phyloP scores from a whole-genome alignment of 495 filamentous ascomycete genomes.

The Peziza echinospora region DNA sequence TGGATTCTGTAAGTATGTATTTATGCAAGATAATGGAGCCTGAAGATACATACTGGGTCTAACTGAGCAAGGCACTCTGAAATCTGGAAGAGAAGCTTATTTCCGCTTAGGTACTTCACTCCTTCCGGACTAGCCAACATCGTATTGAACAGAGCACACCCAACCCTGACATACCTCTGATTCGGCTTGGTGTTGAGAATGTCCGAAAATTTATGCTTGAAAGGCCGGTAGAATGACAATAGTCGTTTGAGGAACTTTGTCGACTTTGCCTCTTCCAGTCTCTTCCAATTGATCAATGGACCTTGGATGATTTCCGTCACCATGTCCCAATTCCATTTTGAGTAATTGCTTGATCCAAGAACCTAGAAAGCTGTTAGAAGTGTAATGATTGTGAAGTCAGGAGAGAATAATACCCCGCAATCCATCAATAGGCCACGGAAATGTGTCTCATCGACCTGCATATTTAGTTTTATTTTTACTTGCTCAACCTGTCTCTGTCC shows the following conservation, averaged over 20 bases:
- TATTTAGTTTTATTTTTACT: conserved; percentile 46
- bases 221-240: conserved; percentile 83
- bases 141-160: conserved; percentile 67
- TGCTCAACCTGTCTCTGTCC: conserved; percentile 32
- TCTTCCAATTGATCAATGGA: conserved; percentile 72
- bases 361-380: conserved; percentile 29
- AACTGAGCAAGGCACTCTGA: conserved; percentile 89
- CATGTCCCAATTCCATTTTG: conserved; percentile 93
- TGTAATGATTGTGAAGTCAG: not conserved
- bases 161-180: conserved; percentile 79
- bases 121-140: conserved; percentile 70
- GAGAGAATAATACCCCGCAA: conserved; percentile 24
- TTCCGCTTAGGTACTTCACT: conserved; percentile 62
- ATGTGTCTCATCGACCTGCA: conserved; percentile 64
- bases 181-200: conserved; percentile 70
- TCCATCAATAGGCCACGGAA: conserved; percentile 76
- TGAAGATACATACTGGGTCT: conserved; percentile 34
- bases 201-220: conserved; percentile 86
- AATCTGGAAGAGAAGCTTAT: conserved; percentile 79
- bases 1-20: conserved; percentile 18
- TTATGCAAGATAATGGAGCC: not conserved
- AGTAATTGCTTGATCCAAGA: conserved; percentile 59
- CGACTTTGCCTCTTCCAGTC: conserved; percentile 79
- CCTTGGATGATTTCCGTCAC: conserved; percentile 83
- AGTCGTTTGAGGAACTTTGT: conserved; percentile 90